Conservation (phyloP, 257 asterid species). For the Mitragyna speciosa region DNA sequence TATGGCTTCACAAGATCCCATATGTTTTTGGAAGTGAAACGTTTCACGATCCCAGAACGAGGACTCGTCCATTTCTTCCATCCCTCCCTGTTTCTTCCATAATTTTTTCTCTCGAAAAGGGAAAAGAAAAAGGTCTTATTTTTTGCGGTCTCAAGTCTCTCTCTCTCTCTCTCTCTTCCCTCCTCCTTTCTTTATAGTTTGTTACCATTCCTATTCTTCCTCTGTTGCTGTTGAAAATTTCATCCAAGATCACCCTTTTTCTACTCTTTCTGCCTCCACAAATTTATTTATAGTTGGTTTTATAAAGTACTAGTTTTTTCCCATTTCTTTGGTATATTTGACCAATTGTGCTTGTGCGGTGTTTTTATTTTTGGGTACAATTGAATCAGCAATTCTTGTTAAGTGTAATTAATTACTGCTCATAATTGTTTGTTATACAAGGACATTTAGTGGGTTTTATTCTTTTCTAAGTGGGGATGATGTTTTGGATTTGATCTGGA, state of each 20-base stretch:
- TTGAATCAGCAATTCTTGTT: neutral
- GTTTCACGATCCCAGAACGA: neutral
- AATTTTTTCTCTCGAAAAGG: neutral
- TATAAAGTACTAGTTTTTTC: constrained; percentile 14
- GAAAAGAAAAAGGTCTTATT: constrained; percentile 18
- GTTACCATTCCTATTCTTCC: constrained; percentile 30
- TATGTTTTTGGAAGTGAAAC: constrained; percentile 1
- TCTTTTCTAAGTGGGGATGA: neutral
- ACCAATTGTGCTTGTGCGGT: constrained; percentile 18
- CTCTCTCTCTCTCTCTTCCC: neutral
- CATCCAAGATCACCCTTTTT: neutral
- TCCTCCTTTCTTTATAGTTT: constrained; percentile 16
- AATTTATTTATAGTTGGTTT: constrained; percentile 10
- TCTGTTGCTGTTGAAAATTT: constrained; percentile 2
- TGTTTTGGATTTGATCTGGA: constrained; percentile 14
- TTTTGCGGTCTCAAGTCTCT: constrained; percentile 40
- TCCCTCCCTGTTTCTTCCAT: neutral
- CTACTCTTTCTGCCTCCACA: constrained; percentile 11
- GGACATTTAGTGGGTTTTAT: neutral
- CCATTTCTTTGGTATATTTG: constrained; percentile 16
- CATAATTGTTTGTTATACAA: too few species aligned
- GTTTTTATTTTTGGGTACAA: too few species aligned
- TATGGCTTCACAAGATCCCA: neutral
- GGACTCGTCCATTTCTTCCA: neutral
- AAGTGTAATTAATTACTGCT: neutral